These are phyloP conservation scores for Chalara sp. DNA, from an alignment of 2,329 filamentous ascomycete genomes.

Conservation along the genomic window DNA sequence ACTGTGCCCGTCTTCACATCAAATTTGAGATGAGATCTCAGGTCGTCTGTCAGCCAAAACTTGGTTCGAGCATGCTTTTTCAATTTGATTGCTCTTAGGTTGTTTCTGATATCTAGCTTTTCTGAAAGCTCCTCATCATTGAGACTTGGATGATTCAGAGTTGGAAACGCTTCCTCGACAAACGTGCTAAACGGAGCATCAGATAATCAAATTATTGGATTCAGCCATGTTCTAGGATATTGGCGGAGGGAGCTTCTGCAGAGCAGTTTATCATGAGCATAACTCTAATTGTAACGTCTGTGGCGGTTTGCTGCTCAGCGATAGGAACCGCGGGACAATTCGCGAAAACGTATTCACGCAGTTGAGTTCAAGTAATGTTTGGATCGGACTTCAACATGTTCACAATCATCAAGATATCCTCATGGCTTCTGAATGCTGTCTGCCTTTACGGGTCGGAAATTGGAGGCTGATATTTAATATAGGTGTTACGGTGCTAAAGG, in stretches of 20 bases:
- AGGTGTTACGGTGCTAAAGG: too few species aligned
- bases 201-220: slow-evolving; percentile 14
- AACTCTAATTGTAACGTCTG: slow-evolving; percentile 20
- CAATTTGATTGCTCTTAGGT: slow-evolving; percentile 19
- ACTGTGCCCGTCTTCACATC: slow-evolving; percentile 20
- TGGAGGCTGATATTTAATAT: too few species aligned
- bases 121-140: slow-evolving; percentile 2
- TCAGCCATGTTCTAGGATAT: slow-evolving; percentile 17
- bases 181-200: slow-evolving; percentile 18
- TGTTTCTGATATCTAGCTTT: slow-evolving; percentile 12
- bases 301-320: slow-evolving; percentile 16
- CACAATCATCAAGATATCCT: too few species aligned
- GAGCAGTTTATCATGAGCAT: slow-evolving; percentile 23
- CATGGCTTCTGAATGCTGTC: too few species aligned
- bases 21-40: slow-evolving; percentile 25
- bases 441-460: too few species aligned
- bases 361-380: too few species aligned
- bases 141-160: slow-evolving; percentile 16
- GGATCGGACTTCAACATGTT: too few species aligned
- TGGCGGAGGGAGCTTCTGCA: slow-evolving; percentile 11
- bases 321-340: too few species aligned
- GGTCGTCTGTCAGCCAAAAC: slow-evolving; percentile 21
- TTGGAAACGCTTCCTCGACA: slow-evolving; percentile 16
- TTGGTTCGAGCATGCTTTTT: slow-evolving; percentile 19
- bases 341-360: too few species aligned